These are phyloP conservation scores for Dipodascopsis tothii DNA, from an alignment of 805 yeast species.

Conservation along the genomic window DNA sequence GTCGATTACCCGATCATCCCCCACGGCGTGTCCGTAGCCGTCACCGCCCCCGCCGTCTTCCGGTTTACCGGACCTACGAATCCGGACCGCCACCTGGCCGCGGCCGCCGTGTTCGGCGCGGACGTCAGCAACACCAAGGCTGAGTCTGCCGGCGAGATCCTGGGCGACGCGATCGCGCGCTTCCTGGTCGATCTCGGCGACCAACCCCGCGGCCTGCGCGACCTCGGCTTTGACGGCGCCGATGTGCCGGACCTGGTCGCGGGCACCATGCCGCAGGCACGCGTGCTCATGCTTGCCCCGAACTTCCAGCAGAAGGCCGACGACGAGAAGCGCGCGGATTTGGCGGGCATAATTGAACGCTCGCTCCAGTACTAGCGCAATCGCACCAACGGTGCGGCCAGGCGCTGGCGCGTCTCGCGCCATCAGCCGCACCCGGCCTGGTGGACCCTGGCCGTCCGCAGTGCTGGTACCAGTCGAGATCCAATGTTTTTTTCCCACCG, in stretches of 20 bases:
- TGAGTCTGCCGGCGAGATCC: constrained; percentile 35
- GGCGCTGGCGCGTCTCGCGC: no score
- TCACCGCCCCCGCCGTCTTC: constrained; percentile 41
- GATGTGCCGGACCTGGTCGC: constrained; percentile 34
- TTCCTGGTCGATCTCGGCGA: constrained; percentile 32
- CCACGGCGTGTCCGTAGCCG: constrained; percentile 41
- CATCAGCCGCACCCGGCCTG: no score
- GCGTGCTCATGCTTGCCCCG: constrained; percentile 35
- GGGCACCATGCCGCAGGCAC: constrained; percentile 36
- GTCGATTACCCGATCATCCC: constrained; percentile 39
- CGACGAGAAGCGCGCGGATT: constrained; percentile 27
- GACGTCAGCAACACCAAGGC: constrained; percentile 32
- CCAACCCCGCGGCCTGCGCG: constrained; percentile 34
- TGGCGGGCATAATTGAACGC: constrained; percentile 27
- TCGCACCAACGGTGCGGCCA: no score
- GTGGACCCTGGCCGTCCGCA: no score
- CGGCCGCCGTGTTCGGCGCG: constrained; percentile 34
- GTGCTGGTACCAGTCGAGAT: no score
- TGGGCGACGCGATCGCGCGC: constrained; percentile 32
- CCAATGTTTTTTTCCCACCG: no score
- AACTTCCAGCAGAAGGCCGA: constrained; percentile 28
- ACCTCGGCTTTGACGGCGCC: constrained; percentile 30
- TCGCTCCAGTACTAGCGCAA: constrained; percentile 24
- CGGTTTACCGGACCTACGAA: constrained; percentile 35
- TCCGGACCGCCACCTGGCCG: constrained; percentile 35